A percentile compares a stretch with the other conserved stretches of the same genome.
These are phyloP conservation scores for Colletotrichum sublineola DNA, from an alignment of 2,329 filamentous ascomycete genomes.

Conservation along the genomic window DNA sequence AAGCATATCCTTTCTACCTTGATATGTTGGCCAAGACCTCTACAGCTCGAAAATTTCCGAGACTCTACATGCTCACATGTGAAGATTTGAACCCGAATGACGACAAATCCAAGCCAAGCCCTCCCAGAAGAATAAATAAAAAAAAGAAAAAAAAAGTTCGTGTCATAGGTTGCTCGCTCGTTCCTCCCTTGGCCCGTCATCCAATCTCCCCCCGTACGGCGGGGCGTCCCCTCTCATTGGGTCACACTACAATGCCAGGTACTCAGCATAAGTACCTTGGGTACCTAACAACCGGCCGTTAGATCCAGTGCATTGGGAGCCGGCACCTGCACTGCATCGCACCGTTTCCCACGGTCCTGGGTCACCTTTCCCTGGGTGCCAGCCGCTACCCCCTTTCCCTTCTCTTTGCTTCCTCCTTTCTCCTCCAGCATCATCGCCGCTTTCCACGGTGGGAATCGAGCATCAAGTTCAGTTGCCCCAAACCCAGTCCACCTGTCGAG, in stretches of 20 bases:
- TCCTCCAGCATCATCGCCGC: neutral
- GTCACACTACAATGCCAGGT: no score
- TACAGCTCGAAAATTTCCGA: neutral
- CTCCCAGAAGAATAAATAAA: no score
- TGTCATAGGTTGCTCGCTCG: constrained; percentile 3
- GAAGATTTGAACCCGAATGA: neutral
- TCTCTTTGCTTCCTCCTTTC: neutral
- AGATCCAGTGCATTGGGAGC: constrained; percentile 29
- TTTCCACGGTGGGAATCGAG: neutral
- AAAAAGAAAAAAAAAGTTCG: neutral
- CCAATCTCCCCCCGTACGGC: constrained; percentile 35
- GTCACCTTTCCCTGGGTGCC: neutral
- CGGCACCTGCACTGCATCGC: neutral
- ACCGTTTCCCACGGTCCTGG: constrained; percentile 37
- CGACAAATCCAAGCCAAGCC: neutral
- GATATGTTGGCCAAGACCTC: neutral
- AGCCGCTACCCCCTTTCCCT: no score
- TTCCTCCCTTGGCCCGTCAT: constrained; percentile 34
- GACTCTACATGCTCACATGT: neutral
- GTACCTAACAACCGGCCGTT: constrained; percentile 17
- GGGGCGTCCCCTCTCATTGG: neutral
- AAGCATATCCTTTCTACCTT: neutral
- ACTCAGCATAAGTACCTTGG: no score
- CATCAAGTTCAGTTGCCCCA: neutral
- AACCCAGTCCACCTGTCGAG: neutral